These are phyloP conservation scores for Sugiyamaella grinbergsii DNA, from an alignment of 1,139 yeast genomes.

Conservation along the genomic window DNA sequence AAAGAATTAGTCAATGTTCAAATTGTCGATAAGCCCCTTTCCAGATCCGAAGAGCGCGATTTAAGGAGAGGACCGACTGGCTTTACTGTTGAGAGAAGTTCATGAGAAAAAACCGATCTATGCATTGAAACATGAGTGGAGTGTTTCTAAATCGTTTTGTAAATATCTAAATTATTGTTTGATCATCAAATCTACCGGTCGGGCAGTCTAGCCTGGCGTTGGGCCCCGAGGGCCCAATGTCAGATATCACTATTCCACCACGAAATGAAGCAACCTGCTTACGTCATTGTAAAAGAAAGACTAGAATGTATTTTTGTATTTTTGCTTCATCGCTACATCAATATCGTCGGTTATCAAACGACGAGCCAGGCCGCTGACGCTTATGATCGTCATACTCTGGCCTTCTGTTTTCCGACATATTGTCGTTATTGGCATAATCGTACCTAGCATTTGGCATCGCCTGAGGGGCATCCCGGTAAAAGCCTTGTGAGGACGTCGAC, in stretches of 20 bases:
- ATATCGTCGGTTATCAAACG: conserved; percentile 10
- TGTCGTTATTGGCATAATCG: neutral
- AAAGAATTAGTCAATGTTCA: conserved; percentile 91
- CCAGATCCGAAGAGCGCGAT: conserved; percentile 38
- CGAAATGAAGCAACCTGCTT: too few relatives aligned
- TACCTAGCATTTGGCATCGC: conserved; percentile 2
- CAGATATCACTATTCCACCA: too few relatives aligned
- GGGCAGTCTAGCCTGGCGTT: too few relatives aligned
- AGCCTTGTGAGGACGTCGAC: conserved; percentile 15
- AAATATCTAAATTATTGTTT: conserved; percentile 16
- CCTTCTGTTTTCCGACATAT: neutral
- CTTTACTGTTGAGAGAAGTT: conserved; percentile 31
- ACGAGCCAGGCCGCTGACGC: conserved; percentile 16
- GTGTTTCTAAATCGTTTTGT: neutral
- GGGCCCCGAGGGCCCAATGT: too few relatives aligned
- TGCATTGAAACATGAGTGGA: neutral
- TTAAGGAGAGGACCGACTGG: conserved; percentile 40
- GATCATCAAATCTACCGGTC: neutral
- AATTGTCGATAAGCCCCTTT: conserved; percentile 53
- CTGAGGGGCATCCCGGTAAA: conserved; percentile 9
- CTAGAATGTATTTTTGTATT: too few relatives aligned
- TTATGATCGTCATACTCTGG: conserved; percentile 13
- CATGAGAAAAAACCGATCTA: conserved; percentile 1
- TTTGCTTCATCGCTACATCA: too few relatives aligned
- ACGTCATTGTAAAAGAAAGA: too few relatives aligned